Evolutionary conservation across 2,329 filamentous ascomycete species (phyloP).

Genomic region (Onygenales sp.): DNA sequence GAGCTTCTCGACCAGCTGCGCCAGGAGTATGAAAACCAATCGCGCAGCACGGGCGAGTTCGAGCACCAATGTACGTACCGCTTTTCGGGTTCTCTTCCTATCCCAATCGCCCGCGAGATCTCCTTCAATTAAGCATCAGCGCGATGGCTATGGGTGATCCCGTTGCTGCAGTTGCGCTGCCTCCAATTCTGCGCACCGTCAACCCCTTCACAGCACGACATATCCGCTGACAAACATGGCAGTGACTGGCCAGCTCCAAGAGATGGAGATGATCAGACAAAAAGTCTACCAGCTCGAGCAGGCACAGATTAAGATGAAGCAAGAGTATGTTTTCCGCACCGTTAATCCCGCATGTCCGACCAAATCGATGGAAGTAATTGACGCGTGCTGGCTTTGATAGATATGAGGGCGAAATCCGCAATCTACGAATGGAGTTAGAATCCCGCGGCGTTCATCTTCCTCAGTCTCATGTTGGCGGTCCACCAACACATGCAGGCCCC

Average conservation of each 20-base stretch:
- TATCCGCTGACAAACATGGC: conserved; percentile 20
- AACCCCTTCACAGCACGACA: too few relatives aligned
- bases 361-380: background rate
- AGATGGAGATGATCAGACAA: conserved; percentile 87
- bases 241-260: conserved; percentile 87
- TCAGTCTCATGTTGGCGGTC: conserved; percentile 61
- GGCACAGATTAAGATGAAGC: conserved; percentile 76
- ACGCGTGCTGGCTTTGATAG: conserved; percentile 36
- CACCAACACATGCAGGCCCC: conserved; percentile 67
- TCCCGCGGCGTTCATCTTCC: conserved; percentile 54
- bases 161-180: too few relatives aligned
- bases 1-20: conserved; percentile 89
- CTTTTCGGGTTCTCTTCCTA: conserved; percentile 1
- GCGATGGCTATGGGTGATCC: too few relatives aligned
- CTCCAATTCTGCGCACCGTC: too few relatives aligned
- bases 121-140: background rate
- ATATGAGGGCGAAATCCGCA: conserved; percentile 84
- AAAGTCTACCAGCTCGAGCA: conserved; percentile 93
- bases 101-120: background rate
- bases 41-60: conserved; percentile 72
- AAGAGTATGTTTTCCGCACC: conserved; percentile 57
- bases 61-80: conserved; percentile 79
- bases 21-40: conserved; percentile 79
- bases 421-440: conserved; percentile 81
- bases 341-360: background rate